Base-by-base conservation (phyloP, 176 grass and related monocot species). In the Musa itinerans region DNA sequence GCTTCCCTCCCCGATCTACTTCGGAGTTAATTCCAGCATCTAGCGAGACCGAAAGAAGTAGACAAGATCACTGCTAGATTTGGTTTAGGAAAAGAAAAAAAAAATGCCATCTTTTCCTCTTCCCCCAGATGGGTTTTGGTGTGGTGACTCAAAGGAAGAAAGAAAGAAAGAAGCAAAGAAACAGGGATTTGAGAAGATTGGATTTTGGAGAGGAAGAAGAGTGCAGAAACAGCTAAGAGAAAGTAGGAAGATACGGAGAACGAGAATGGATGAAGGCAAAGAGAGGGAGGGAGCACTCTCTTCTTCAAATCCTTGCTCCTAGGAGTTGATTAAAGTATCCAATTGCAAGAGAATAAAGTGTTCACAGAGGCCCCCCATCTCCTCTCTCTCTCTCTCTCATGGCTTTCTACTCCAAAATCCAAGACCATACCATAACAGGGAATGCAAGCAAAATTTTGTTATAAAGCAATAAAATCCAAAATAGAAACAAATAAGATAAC, bases 131-230 rank as follows among this genome's bases (percentile, higher is more conserved):
- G 67, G 85, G 3, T 57, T 13, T 50, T 51, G 51, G 26, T 22
- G 59, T 17, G 50, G 62, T 58, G 73, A 86, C 21, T 76, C 19
- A 16, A 50, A 21, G 48, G 3, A 15, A 55, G 55, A 26, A 20
- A 26, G 51, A 54, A 3, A 24, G 12, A 73, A 24, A 24, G 24
- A 24, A 24, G 24, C 24, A 24, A 54, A 54, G 52, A 26, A 54
- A 19, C 67, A 69, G 25, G 67, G 26, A 17, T 69, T 66, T 65
- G 82, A 80, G 82, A 85, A 83, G 84, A 85, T 85, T 56, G 8
- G 63, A 71, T 76, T 76, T 59, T 52, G 29, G 68, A 63, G 27
- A 58, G 19, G 52, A 64, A 76, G 27, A 68, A 34, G 68, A 19
- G 11, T 43, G 34, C 34, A 43, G 34, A 43, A 43, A 43, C 34